phyloP scores from a whole-genome alignment of 768 basidiomycete species.

The Leccinum variicolor region DNA sequence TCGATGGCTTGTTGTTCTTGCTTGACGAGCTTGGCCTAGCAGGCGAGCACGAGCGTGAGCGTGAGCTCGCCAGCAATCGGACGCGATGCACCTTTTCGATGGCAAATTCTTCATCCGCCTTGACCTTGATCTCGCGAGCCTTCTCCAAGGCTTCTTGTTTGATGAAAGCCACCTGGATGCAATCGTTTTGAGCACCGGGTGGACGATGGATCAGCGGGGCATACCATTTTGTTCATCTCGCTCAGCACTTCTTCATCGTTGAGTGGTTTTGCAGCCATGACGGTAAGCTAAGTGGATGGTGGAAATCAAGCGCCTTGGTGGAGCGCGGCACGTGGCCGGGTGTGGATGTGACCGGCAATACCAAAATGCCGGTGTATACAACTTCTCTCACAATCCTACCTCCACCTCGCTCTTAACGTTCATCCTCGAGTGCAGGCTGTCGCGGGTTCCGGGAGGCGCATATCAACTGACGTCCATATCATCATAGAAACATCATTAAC shows the following conservation, averaged over 20 bases:
- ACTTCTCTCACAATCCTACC: background rate
- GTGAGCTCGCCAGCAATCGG: background rate
- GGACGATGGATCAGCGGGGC: too few species aligned
- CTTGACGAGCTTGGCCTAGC: conserved; percentile 92
- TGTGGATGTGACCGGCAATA: background rate
- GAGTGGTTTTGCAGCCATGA: too few species aligned
- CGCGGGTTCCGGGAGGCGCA: background rate
- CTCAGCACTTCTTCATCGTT: too few species aligned
- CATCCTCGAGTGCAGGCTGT: background rate
- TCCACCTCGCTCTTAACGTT: too few species aligned
- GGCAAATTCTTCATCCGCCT: conserved; percentile 97
- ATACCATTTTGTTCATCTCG: too few species aligned
- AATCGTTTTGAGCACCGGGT: conserved; percentile 1
- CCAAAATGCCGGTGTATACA: too few species aligned
- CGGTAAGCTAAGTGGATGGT: too few species aligned
- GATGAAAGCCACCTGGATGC: conserved; percentile 87
- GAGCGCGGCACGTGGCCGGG: background rate
- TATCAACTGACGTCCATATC: background rate
- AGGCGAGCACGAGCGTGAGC: background rate
- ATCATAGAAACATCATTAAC: background rate
- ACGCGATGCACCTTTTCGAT: conserved; percentile 81
- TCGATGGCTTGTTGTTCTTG: conserved; percentile 96
- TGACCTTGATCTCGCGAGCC: conserved; percentile 91
- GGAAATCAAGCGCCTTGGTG: too few species aligned
- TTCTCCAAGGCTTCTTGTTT: conserved; percentile 99